A percentile compares a stretch with the other conserved stretches of the same genome.
phyloP scores from a whole-genome alignment of 805 yeast genomes.

The Pichia thaimueangensis region DNA sequence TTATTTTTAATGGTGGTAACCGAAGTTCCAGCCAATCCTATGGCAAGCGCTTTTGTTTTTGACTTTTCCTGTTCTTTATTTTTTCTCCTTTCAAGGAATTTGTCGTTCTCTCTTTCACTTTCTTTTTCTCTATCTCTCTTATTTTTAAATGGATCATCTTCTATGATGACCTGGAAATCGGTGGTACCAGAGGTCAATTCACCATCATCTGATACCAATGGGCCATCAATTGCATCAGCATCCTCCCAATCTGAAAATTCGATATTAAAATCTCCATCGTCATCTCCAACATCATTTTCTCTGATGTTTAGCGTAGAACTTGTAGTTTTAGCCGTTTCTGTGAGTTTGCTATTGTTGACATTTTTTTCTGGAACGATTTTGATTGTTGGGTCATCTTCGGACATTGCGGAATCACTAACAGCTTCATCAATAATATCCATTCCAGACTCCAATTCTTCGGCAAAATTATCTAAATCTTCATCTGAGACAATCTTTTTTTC shows the following conservation, averaged over 20 bases:
- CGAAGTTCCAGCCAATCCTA: too few species aligned
- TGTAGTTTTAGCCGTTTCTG: background rate
- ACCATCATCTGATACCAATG: background rate
- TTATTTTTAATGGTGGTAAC: too few species aligned
- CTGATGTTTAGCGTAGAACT: background rate
- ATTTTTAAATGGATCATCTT: slow-evolving; percentile 17
- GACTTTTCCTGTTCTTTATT: slow-evolving; percentile 1
- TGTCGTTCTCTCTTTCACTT: too few species aligned
- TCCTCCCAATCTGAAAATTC: slow-evolving; percentile 26
- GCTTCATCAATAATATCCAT: slow-evolving; percentile 11
- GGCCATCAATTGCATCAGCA: slow-evolving; percentile 13
- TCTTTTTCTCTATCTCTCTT: slow-evolving; percentile 9
- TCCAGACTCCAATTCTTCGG: slow-evolving; percentile 23
- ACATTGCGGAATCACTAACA: too few species aligned
- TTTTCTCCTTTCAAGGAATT: too few species aligned
- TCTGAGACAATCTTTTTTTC: slow-evolving; percentile 11
- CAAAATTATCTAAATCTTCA: slow-evolving; percentile 21
- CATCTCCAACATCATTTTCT: slow-evolving; percentile 12
- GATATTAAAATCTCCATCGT: slow-evolving; percentile 20
- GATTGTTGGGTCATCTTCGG: too few species aligned
- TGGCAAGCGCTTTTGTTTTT: too few species aligned
- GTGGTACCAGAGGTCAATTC: slow-evolving; percentile 2
- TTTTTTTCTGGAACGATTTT: too few species aligned
- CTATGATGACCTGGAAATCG: slow-evolving; percentile 20
- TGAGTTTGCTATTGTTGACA: too few species aligned